Percentiles rank a stretch among this genome's conserved stretches.
Conservation (phyloP, 2,329 filamentous ascomycete species). For the Raffaelea arxii region DNA sequence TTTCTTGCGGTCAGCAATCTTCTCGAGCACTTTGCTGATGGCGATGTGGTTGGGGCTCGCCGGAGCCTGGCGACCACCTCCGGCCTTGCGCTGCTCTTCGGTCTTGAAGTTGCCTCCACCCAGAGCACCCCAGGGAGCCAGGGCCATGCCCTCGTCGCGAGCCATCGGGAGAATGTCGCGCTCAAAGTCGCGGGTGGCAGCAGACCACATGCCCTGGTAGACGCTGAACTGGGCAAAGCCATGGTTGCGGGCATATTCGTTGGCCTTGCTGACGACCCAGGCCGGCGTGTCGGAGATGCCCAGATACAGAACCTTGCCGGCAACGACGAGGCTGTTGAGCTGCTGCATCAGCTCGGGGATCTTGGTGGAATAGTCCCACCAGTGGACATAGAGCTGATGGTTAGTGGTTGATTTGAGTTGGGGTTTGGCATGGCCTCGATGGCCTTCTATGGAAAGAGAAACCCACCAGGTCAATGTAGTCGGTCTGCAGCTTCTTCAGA, state of each 20-base stretch:
- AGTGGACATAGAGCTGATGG: too few species aligned
- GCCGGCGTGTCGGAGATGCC: conserved; percentile 49
- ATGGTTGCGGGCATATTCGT: conserved; percentile 50
- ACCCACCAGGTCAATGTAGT: conserved; percentile 56
- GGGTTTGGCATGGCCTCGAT: neutral
- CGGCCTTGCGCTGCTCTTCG: conserved; percentile 17
- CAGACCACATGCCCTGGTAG: conserved; percentile 57
- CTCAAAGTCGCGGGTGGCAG: conserved; percentile 56
- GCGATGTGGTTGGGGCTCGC: conserved; percentile 44
- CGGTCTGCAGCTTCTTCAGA: conserved; percentile 51
- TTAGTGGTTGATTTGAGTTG: conserved; percentile 10
- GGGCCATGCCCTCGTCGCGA: conserved; percentile 43
- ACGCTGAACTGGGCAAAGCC: conserved; percentile 49
- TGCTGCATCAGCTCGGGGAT: conserved; percentile 51
- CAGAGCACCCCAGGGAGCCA: conserved; percentile 45
- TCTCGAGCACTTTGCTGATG: conserved; percentile 36
- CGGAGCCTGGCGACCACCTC: conserved; percentile 24
- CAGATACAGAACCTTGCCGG: conserved; percentile 49
- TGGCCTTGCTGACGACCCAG: conserved; percentile 43
- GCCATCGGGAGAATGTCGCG: conserved; percentile 61
- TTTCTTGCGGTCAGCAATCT: conserved; percentile 34
- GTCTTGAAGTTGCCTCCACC: conserved; percentile 29
- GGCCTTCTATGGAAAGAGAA: neutral
- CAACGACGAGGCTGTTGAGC: conserved; percentile 39
- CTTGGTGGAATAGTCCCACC: conserved; percentile 46